Evolutionary conservation across 1,139 yeast species (phyloP), one percentile per base, ranked within the genome.

Genomic region (Zygoascus sp.): DNA sequence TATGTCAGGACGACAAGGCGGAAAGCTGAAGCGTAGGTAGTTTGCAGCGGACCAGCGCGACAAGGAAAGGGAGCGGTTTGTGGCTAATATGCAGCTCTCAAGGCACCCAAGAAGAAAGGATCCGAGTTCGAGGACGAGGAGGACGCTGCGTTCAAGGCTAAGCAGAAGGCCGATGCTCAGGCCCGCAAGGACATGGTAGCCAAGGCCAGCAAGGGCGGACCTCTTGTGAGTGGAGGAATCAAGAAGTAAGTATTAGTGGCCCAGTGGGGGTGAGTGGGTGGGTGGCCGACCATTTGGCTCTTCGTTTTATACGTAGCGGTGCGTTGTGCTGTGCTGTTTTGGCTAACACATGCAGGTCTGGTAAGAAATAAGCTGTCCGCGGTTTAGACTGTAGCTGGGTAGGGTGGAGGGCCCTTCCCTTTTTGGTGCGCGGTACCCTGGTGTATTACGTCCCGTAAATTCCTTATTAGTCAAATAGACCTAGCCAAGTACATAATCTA

Each of bases 121-220:
- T 74, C 72, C 52, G 87, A 81, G 49, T 83, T 80, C 22, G 70
- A 76, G 35, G 96, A 88, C 64, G 96, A 90, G 5, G 97, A 89
- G 50, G 97, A 89, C 57, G 51, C 75, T 28, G 96, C 96, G 5
- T 89, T 81, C 78, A 87, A 88, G 74, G 92, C 85, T 62, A 90
- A 88, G 76, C 95, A 87, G 72, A 87, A 83, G 70, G 96, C 95
- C 48, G 97, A 87, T 56, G 96, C 92, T 58, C 87, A 84, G 63
- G 96, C 96, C 37, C 82, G 81, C 69, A 89, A 90, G 72, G 95
- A 84, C 49, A 77, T 90, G 83, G 90, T 94, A 54, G 80, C 83
- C 48, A 82, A 85, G 69, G 94, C 96, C 51, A 74, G 85, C 61
- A 80, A 84, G 63, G 96, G 96, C 55, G 96, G 96, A 46, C 96